Percentiles rank a stretch among this genome's conserved stretches.
These are phyloP conservation scores for Lathyrus aphaca DNA, from an alignment of 306 rosid genomes.

Conservation along the genomic window DNA sequence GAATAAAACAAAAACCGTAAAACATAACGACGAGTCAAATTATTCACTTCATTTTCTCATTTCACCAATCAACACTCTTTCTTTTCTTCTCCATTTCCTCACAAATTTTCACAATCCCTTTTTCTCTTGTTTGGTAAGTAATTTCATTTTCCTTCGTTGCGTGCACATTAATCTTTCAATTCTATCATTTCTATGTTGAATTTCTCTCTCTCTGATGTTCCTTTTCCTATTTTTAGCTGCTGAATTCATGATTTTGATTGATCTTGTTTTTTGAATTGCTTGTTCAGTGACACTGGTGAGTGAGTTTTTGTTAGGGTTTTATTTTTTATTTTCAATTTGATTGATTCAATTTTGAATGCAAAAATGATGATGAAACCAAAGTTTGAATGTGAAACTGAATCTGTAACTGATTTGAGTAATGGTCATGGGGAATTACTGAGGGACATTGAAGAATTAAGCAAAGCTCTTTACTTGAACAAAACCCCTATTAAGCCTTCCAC, in stretches of 20 bases:
- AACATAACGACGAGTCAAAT: background rate
- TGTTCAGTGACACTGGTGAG: conserved; percentile 6
- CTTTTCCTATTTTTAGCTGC: background rate
- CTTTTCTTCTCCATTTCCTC: background rate
- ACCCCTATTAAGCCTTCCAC: conserved; percentile 46
- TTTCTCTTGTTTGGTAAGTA: background rate
- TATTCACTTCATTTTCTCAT: background rate
- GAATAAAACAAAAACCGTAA: background rate
- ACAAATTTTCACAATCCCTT: background rate
- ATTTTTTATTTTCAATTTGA: background rate
- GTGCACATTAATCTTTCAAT: background rate
- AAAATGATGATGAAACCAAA: conserved; percentile 48
- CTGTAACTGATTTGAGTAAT: conserved; percentile 41
- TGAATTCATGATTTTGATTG: conserved; percentile 27
- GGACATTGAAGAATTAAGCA: conserved; percentile 81
- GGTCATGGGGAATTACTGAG: conserved; percentile 50
- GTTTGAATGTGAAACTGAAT: conserved; percentile 37
- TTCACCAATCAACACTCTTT: background rate
- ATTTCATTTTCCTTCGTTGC: background rate
- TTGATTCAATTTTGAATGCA: conserved; percentile 32
- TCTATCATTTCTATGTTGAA: too few species aligned
- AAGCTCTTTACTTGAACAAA: conserved; percentile 65
- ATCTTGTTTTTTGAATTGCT: conserved; percentile 16
- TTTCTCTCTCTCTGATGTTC: too few species aligned
- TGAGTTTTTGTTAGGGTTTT: conserved; percentile 32